A percentile compares a stretch with the other conserved stretches of the same genome.
These are phyloP conservation scores for Solanum virginianum DNA, from an alignment of 257 asterid genomes.

Conservation along the genomic window DNA sequence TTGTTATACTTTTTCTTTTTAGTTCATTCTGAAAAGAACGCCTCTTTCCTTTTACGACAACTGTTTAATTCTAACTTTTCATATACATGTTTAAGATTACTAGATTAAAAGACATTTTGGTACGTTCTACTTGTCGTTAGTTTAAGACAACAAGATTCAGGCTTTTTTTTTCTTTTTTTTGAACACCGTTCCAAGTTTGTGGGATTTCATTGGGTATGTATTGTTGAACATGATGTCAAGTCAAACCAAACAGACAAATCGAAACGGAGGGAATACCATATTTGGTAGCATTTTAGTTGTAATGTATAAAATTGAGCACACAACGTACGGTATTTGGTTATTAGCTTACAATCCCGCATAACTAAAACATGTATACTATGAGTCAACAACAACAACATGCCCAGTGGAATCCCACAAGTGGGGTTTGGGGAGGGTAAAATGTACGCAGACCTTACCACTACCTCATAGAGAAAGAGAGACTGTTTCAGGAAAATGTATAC, in stretches of 20 bases:
- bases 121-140: background rate
- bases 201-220: no score
- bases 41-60: background rate
- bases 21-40: background rate
- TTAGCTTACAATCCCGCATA: background rate
- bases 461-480: no score
- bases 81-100: background rate
- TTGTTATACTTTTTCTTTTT: background rate
- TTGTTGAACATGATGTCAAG: no score
- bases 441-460: no score
- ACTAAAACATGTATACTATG: background rate
- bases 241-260: background rate
- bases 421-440: no score
- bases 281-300: background rate
- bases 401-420: no score
- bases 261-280: background rate
- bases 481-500: no score
- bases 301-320: background rate
- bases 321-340: no score
- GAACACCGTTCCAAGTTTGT: background rate
- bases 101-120: no score
- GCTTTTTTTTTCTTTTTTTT: background rate
- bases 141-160: no score
- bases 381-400: no score
- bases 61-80: background rate